Evolutionary conservation across 768 basidiomycete species (phyloP), one percentile per base, ranked within the genome.

Genomic region (Leccinum subtestaceum): DNA sequence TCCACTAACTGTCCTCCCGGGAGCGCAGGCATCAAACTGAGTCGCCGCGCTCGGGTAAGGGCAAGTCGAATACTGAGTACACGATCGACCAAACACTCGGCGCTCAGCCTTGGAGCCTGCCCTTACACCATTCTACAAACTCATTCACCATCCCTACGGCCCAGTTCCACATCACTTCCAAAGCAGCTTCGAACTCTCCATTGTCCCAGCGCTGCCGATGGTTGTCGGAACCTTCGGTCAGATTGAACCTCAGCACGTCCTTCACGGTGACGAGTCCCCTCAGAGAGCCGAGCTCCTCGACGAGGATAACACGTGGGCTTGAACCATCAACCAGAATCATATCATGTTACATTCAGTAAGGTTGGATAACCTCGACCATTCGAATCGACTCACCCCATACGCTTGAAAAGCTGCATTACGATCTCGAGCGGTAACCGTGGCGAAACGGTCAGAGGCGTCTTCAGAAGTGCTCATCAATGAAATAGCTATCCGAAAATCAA

Each of bases 321-420:
- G 43, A 19, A 45, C 11, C 43, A 11, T 45, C 43, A 45, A 27
- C 25, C 38, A 36, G 32, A 31, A 23, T 34, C 2, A 21, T 8
- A 13, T 21, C 19, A 21, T 21, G n/a, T n/a, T 4, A 43, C 40
- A 19, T 38, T 60, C 5, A 63, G 48, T 21, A 8, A 3, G 1
- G 13, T 48, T 12, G 25, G 47, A 47, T 31, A 27, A n/a, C 15
- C 1, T 8, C 10, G 19, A 49, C 19, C 4, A 62, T 34, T 19
- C 52, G 46, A 47, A 63, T 17, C 1, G 13, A 80, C 93, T 65
- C 68, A 97, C 97, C 97, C 97, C 89, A 99, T 92, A 49, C 93
- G 84, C 70, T 96, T 93, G 80, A 98, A 99, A 27, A 99, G 76
- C 69, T 99, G 94, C 90, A 97, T 93, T 8, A 95, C 93, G 56